These are phyloP conservation scores for Apiospora malaysiana DNA, from an alignment of 2,329 filamentous ascomycete genomes.

Conservation along the genomic window DNA sequence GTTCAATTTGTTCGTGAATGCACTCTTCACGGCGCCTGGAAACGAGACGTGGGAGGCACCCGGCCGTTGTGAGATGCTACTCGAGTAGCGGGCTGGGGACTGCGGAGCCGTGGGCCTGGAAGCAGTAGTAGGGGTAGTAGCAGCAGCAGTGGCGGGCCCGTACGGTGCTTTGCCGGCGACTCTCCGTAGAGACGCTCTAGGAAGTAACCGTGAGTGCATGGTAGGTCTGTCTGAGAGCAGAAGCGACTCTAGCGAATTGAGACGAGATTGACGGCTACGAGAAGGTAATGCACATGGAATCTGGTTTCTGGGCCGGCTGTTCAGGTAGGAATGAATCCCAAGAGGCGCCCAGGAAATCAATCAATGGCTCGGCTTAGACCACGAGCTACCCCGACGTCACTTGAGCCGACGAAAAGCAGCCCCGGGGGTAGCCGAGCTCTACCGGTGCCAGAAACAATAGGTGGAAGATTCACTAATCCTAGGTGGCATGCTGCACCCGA, in stretches of 20 bases:
- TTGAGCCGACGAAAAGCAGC: constrained; percentile 22
- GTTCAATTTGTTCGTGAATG: constrained; percentile 80
- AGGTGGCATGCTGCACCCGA: too few species aligned
- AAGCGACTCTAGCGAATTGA: background rate
- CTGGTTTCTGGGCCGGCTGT: background rate
- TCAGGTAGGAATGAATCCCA: background rate
- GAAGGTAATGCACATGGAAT: background rate
- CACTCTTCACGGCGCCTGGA: constrained; percentile 92
- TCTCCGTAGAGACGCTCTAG: constrained; percentile 19
- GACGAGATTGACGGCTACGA: background rate
- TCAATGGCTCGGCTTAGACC: constrained; percentile 13
- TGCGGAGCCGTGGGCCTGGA: constrained; percentile 19
- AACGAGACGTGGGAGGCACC: constrained; percentile 71
- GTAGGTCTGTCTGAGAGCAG: background rate
- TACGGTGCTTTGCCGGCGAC: constrained; percentile 21
- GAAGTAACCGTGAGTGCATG: constrained; percentile 19
- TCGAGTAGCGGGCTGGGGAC: constrained; percentile 36
- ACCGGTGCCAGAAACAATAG: background rate
- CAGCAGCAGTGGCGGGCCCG: constrained; percentile 10
- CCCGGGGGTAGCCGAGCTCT: constrained; percentile 20
- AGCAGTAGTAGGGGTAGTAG: background rate
- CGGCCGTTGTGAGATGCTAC: constrained; percentile 61
- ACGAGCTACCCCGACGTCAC: constrained; percentile 19
- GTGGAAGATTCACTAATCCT: too few species aligned
- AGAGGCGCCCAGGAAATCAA: background rate